phyloP scores from a whole-genome alignment of 257 asterid species.

The Solanum chmielewskii region DNA sequence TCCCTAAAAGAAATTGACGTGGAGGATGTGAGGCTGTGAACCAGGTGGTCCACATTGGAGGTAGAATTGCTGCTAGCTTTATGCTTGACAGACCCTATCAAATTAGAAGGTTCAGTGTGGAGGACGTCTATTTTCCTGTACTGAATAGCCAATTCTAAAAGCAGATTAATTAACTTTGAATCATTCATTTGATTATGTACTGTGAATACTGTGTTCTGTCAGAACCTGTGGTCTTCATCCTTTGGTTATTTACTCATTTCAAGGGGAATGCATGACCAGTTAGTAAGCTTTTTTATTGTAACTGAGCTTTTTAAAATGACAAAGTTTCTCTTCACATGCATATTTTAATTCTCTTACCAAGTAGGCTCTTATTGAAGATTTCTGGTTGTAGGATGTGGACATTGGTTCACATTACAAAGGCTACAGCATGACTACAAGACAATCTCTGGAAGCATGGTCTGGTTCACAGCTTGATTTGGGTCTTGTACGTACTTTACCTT shows the following conservation, averaged over 20 bases:
- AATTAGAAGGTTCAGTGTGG: neutral
- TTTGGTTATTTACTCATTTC: neutral
- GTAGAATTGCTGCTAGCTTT: neutral
- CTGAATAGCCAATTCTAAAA: neutral
- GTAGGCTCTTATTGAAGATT: neutral
- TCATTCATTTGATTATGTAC: neutral
- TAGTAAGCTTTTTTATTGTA: neutral
- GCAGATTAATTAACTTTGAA: neutral
- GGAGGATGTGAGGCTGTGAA: neutral
- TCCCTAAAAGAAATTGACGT: neutral
- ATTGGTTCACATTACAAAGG: constrained; percentile 57
- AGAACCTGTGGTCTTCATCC: neutral
- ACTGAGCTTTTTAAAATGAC: neutral
- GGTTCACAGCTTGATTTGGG: constrained; percentile 83
- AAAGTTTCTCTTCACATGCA: neutral
- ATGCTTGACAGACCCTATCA: neutral
- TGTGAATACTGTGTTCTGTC: neutral
- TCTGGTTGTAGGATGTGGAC: constrained; percentile 54
- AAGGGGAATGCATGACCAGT: neutral
- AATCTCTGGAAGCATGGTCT: constrained; percentile 92
- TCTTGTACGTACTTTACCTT: constrained; percentile 48
- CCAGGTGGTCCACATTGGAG: neutral
- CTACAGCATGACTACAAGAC: constrained; percentile 65
- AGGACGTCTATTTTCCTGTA: neutral
- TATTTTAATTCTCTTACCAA: neutral